phyloP scores from a whole-genome alignment of 2,329 filamentous ascomycete genomes.

The Penicillium sp. region DNA sequence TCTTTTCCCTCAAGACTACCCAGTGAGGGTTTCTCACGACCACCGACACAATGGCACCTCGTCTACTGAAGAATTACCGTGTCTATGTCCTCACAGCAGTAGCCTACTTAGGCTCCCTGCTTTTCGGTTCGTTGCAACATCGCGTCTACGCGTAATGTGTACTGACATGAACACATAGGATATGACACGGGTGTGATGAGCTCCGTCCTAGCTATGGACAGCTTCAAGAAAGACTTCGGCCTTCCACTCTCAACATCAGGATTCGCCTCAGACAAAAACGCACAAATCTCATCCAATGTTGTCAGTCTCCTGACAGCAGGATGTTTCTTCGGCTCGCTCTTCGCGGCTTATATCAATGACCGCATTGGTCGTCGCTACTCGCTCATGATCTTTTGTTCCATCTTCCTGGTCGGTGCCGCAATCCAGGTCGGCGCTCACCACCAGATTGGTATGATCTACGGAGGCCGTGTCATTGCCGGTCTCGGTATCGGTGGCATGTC shows the following conservation, averaged over 20 bases:
- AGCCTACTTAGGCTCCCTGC: conserved; percentile 45
- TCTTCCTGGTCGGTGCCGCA: conserved; percentile 38
- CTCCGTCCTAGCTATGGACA: conserved; percentile 39
- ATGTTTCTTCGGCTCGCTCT: conserved; percentile 42
- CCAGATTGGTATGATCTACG: conserved; percentile 35
- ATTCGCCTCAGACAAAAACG: conserved; percentile 34
- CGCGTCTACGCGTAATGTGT: neutral
- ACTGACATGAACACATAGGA: conserved; percentile 22
- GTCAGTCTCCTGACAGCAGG: conserved; percentile 40
- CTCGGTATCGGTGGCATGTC: conserved; percentile 42
- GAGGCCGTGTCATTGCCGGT: conserved; percentile 39
- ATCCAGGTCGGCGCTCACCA: conserved; percentile 34
- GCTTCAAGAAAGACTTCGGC: conserved; percentile 44
- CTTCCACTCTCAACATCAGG: conserved; percentile 32
- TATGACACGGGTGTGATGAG: conserved; percentile 48
- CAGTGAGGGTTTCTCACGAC: neutral
- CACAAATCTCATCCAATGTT: conserved; percentile 40
- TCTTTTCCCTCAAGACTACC: no score
- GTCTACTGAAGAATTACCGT: conserved; percentile 44
- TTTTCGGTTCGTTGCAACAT: conserved; percentile 37
- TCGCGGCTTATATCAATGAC: conserved; percentile 37
- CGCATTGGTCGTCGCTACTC: conserved; percentile 36
- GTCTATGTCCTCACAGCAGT: conserved; percentile 47
- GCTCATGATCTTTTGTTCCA: conserved; percentile 32
- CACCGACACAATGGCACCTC: conserved; percentile 12